Evolutionary conservation across 2,329 filamentous ascomycete species (phyloP).

Genomic region (Curvularia sp.): DNA sequence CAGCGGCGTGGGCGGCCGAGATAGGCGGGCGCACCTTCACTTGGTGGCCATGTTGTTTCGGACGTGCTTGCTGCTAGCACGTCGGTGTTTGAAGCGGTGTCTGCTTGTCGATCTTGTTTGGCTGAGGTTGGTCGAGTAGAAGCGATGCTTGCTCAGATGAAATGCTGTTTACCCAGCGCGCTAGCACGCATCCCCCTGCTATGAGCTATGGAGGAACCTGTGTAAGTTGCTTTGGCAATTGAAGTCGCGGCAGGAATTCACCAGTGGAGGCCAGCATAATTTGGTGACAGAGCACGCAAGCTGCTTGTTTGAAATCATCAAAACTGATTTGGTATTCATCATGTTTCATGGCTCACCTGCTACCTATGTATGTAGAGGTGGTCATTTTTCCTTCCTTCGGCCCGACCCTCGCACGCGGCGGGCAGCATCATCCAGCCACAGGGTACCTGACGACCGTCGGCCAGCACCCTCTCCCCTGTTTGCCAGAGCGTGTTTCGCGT

Average conservation of each 20-base stretch:
- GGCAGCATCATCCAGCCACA: constrained; percentile 19
- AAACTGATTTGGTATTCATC: constrained; percentile 26
- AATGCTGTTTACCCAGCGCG: constrained; percentile 29
- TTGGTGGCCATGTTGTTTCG: constrained; percentile 17
- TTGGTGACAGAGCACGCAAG: neutral
- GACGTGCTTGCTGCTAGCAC: constrained; percentile 8
- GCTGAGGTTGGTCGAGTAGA: constrained; percentile 27
- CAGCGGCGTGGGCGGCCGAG: constrained; percentile 23
- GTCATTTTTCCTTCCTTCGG: constrained; percentile 24
- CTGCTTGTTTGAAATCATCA: constrained; percentile 16
- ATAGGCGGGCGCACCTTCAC: constrained; percentile 28
- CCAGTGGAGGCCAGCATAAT: neutral
- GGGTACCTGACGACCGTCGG: constrained; percentile 16
- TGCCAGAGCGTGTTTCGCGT: constrained; percentile 18
- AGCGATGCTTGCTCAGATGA: constrained; percentile 9
- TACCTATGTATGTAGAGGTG: constrained; percentile 11
- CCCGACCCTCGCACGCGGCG: constrained; percentile 21
- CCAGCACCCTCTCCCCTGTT: constrained; percentile 23
- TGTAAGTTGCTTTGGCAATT: neutral
- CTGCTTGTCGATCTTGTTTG: constrained; percentile 20
- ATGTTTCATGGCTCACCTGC: constrained; percentile 15
- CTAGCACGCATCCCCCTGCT: constrained; percentile 14
- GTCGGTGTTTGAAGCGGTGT: constrained; percentile 13
- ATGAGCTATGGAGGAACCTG: neutral
- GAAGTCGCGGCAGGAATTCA: neutral